Conservation (phyloP, 2,329 filamentous ascomycete genomes). For the Calonectria fujianensis region DNA sequence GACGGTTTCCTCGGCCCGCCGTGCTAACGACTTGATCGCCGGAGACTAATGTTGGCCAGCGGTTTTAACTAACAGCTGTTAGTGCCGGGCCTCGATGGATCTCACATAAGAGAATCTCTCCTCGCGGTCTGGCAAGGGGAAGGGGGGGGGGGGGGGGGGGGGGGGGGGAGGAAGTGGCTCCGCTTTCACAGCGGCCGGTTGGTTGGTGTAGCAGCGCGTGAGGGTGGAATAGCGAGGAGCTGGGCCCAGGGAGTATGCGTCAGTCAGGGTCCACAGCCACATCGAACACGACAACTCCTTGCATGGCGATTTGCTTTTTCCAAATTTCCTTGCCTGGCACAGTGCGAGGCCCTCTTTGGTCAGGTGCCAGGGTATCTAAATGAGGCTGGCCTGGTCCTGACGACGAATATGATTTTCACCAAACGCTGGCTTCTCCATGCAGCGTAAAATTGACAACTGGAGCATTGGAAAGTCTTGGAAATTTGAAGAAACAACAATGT, state of each 20-base stretch:
- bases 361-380: not conserved
- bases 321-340: not conserved
- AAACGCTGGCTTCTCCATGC: not conserved
- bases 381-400: not conserved
- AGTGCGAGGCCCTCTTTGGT: not conserved
- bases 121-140: not conserved
- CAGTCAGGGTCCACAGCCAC: not conserved
- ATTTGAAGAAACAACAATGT: not conserved
- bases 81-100: not conserved
- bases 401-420: conserved; percentile 8
- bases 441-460: not conserved
- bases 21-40: conserved; percentile 8
- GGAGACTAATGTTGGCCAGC: not conserved
- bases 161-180: not conserved
- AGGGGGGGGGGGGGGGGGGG: not conserved
- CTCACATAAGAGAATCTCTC: conserved; percentile 8
- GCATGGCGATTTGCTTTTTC: not conserved
- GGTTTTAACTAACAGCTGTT: not conserved
- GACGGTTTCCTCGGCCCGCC: not conserved
- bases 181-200: not conserved
- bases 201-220: not conserved
- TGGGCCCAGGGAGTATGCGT: not conserved
- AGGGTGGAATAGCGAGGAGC: conserved; percentile 2
- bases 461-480: not conserved
- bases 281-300: not conserved